phyloP scores from a whole-genome alignment of 2,329 filamentous ascomycete genomes.

The Trichoderma sp. region DNA sequence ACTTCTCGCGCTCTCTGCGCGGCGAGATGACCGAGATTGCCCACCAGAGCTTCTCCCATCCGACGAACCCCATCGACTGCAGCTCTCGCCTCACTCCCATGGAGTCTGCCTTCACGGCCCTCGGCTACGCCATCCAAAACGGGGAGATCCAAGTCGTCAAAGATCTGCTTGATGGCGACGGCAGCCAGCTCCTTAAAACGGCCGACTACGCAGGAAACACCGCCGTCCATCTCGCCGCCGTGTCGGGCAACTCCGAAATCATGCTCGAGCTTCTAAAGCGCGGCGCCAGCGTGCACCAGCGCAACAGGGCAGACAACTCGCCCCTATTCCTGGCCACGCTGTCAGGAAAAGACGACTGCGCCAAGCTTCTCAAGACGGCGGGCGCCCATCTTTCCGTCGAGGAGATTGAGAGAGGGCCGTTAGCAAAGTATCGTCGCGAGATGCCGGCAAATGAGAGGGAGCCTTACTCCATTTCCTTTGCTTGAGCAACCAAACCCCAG shows the following conservation, averaged over 20 bases:
- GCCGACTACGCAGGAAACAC: constrained; percentile 85
- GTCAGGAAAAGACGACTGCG: constrained; percentile 58
- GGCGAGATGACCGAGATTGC: constrained; percentile 84
- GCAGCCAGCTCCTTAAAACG: constrained; percentile 69
- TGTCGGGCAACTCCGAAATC: constrained; percentile 58
- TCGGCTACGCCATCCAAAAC: constrained; percentile 79
- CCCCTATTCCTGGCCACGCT: constrained; percentile 66
- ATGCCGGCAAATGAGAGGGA: not conserved
- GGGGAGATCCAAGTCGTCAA: constrained; percentile 68
- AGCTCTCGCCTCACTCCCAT: constrained; percentile 49
- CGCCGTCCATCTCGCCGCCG: constrained; percentile 60
- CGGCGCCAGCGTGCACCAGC: constrained; percentile 68
- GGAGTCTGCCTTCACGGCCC: constrained; percentile 71
- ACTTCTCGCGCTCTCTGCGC: constrained; percentile 75
- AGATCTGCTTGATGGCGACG: constrained; percentile 69
- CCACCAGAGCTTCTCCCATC: constrained; percentile 76
- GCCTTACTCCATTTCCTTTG: not conserved
- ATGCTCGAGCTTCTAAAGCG: constrained; percentile 61
- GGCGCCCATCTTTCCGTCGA: constrained; percentile 60
- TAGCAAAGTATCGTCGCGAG: constrained; percentile 32
- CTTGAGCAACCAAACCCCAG: not conserved
- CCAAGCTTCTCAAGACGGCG: constrained; percentile 58
- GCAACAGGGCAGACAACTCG: constrained; percentile 68
- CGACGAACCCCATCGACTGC: constrained; percentile 56
- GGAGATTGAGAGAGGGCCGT: constrained; percentile 41